phyloP scores from a whole-genome alignment of 2,329 filamentous ascomycete genomes.

The Lecanicillium sp. region DNA sequence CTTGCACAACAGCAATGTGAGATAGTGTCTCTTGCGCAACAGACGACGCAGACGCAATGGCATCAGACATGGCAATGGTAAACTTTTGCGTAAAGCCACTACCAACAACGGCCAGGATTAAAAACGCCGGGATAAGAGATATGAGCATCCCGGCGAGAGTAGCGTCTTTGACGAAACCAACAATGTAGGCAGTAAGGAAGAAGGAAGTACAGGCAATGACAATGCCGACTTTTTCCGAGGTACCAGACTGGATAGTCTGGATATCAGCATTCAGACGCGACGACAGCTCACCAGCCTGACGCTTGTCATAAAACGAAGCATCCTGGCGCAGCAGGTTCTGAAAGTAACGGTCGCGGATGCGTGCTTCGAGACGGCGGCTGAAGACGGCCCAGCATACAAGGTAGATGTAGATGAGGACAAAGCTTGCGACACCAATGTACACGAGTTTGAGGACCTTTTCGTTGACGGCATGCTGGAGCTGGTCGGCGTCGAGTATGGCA shows the following conservation, averaged over 20 bases:
- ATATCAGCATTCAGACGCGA: conserved; percentile 58
- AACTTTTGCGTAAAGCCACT: conserved; percentile 47
- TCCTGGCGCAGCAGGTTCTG: conserved; percentile 51
- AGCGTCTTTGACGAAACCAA: conserved; percentile 58
- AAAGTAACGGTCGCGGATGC: conserved; percentile 54
- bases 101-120: conserved; percentile 49
- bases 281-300: conserved; percentile 54
- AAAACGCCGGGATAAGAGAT: conserved; percentile 53
- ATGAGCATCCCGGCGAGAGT: conserved; percentile 56
- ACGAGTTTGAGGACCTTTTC: conserved; percentile 52
- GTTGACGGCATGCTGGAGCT: conserved; percentile 38
- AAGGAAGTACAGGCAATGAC: conserved; percentile 54
- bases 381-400: conserved; percentile 56
- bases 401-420: conserved; percentile 56
- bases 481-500: conserved; percentile 15
- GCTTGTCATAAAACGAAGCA: conserved; percentile 53
- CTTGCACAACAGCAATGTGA: conserved; percentile 54
- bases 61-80: conserved; percentile 38
- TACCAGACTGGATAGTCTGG: conserved; percentile 57
- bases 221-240: conserved; percentile 63
- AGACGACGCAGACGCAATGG: conserved; percentile 49
- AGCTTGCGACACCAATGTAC: conserved; percentile 55
- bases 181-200: conserved; percentile 58
- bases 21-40: conserved; percentile 55
- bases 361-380: conserved; percentile 54